A percentile compares a stretch with the other conserved stretches of the same genome.
phyloP scores from a whole-genome alignment of 2,329 filamentous ascomycete genomes.

The Calycina herbarum region DNA sequence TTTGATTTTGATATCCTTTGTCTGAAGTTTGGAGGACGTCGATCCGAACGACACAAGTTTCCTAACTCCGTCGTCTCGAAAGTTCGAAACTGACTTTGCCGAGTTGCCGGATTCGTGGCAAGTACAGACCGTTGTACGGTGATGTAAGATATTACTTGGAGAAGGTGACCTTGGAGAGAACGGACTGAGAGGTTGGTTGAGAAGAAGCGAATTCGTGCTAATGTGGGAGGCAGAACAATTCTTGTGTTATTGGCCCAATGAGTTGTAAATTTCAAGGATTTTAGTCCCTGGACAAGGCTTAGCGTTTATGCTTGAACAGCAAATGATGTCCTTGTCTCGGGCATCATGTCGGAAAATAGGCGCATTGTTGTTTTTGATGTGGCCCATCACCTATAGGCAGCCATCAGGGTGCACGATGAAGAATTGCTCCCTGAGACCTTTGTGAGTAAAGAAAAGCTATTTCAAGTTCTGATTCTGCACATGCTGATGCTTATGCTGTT shows the following conservation, averaged over 20 bases:
- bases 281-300: background rate
- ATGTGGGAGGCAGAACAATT: too few relatives aligned
- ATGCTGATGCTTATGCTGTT: background rate
- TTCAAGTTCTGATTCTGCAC: background rate
- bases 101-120: background rate
- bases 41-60: constrained; percentile 18
- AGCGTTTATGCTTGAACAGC: background rate
- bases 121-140: too few relatives aligned
- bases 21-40: constrained; percentile 16
- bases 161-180: background rate
- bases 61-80: background rate
- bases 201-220: too few relatives aligned
- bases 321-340: constrained; percentile 11
- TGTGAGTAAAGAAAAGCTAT: background rate
- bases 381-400: background rate
- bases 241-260: background rate
- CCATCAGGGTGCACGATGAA: background rate
- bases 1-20: constrained; percentile 15
- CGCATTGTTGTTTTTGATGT: constrained; percentile 24
- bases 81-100: background rate
- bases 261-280: background rate
- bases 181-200: too few relatives aligned
- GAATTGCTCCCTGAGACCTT: background rate
- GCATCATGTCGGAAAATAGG: constrained; percentile 28
- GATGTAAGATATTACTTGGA: background rate